These are phyloP conservation scores for Vigna nakashimae DNA, from an alignment of 306 rosid genomes.

Conservation along the genomic window DNA sequence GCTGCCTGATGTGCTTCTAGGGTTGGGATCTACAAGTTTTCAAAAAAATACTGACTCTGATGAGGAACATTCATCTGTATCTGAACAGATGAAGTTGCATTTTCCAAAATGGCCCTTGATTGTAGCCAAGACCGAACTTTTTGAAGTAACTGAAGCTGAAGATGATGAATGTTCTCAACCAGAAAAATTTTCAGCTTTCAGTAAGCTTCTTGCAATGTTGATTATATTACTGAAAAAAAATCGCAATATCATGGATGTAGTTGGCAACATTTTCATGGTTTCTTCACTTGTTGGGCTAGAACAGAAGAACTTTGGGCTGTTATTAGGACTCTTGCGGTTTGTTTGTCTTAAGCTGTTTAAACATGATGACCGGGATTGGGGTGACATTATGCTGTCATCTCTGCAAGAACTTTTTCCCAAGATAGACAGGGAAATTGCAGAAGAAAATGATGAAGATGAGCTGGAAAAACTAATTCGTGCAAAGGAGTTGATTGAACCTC, in stretches of 20 bases:
- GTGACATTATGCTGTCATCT: constrained; percentile 68
- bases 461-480: constrained; percentile 53
- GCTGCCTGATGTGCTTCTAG: constrained; percentile 89
- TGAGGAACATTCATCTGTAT: constrained; percentile 39
- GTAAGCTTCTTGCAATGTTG: constrained; percentile 59
- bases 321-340: constrained; percentile 74
- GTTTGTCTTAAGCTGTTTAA: constrained; percentile 65
- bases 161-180: constrained; percentile 44
- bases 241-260: constrained; percentile 57
- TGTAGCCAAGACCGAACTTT: constrained; percentile 66
- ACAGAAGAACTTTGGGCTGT: constrained; percentile 60
- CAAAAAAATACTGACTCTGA: constrained; percentile 47
- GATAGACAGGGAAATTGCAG: constrained; percentile 66
- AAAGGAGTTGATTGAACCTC: constrained; percentile 75
- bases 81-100: constrained; percentile 52
- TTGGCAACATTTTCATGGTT: constrained; percentile 69
- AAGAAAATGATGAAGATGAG: constrained; percentile 59
- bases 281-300: constrained; percentile 68
- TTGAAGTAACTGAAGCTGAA: constrained; percentile 50
- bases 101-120: constrained; percentile 72
- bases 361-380: constrained; percentile 72
- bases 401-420: constrained; percentile 70
- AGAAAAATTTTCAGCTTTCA: constrained; percentile 57
- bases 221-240: constrained; percentile 61
- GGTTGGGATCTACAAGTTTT: constrained; percentile 63